Conservation (phyloP, 1,139 yeast genomes). For the Hemisphaericaspora lyxosophila region DNA sequence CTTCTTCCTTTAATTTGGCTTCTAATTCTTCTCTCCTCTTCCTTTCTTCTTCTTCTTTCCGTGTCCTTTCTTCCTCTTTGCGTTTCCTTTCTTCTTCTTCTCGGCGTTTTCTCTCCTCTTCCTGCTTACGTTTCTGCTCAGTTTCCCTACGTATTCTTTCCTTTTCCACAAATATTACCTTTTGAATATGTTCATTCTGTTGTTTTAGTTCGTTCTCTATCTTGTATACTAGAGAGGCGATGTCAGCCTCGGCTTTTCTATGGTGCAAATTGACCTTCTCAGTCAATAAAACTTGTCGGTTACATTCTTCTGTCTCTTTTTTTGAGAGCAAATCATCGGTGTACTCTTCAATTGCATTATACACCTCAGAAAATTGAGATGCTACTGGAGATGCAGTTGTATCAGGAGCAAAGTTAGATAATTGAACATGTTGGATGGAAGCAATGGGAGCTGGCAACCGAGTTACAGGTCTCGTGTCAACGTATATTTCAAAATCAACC, state of each 20-base stretch:
- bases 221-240: slow-evolving; percentile 6
- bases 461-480: not conserved
- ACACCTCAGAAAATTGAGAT: slow-evolving; percentile 8
- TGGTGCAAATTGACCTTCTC: slow-evolving; percentile 4
- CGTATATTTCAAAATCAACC: slow-evolving; percentile 14
- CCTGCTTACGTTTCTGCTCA: slow-evolving; percentile 12
- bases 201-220: slow-evolving; percentile 10
- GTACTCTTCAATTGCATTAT: slow-evolving; percentile 9
- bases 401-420: not conserved
- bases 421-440: not conserved
- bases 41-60: slow-evolving; percentile 13
- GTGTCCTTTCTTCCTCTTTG: slow-evolving; percentile 16
- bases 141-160: slow-evolving; percentile 7
- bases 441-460: not conserved
- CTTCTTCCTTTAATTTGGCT: slow-evolving; percentile 16
- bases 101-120: slow-evolving; percentile 9
- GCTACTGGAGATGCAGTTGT: slow-evolving; percentile 3
- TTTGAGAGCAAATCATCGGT: slow-evolving; percentile 1
- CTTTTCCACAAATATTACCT: slow-evolving; percentile 18
- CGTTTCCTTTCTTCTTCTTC: slow-evolving; percentile 13
- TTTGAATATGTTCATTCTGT: slow-evolving; percentile 20
- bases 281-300: slow-evolving; percentile 1
- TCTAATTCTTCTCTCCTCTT: slow-evolving; percentile 14
- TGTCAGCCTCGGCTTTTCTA: slow-evolving; percentile 7
- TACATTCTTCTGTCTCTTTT: slow-evolving; percentile 2